phyloP scores from a whole-genome alignment of 306 rosid species.

The Cyamopsis tetragonoloba region DNA sequence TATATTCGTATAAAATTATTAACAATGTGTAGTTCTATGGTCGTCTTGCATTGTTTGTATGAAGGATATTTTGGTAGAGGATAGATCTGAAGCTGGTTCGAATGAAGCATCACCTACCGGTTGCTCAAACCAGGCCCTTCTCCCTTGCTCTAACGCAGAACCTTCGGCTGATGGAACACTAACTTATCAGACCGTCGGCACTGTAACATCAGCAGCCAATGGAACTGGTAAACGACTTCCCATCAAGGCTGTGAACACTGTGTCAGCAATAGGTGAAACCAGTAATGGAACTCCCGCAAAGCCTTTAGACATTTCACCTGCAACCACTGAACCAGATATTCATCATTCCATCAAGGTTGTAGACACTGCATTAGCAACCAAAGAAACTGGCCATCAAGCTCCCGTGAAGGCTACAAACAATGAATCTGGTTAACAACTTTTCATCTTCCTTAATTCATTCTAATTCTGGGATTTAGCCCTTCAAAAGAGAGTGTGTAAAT shows the following conservation, averaged over 20 bases:
- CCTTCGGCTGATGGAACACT: not conserved
- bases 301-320: not conserved
- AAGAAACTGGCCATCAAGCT: not conserved
- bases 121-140: constrained; percentile 24
- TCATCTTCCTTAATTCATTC: not conserved
- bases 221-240: constrained; percentile 27
- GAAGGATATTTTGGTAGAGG: constrained; percentile 26
- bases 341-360: not conserved
- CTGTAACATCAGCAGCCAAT: constrained; percentile 21
- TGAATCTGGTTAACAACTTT: constrained; percentile 7
- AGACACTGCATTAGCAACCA: not conserved
- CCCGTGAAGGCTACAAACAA: not conserved
- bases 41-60: constrained; percentile 13
- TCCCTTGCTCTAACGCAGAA: constrained; percentile 24
- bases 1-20: not conserved
- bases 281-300: constrained; percentile 1
- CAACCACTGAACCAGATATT: not conserved
- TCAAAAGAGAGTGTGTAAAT: too few relatives aligned
- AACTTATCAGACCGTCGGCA: constrained; percentile 4
- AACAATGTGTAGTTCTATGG: constrained; percentile 1
- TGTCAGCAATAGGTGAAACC: not conserved
- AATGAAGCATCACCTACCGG: constrained; percentile 21
- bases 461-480: too few relatives aligned
- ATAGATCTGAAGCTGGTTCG: not conserved
- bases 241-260: not conserved